Evolutionary conservation across 257 asterid species (phyloP).

Genomic region (Salvia miltiorrhiza): DNA sequence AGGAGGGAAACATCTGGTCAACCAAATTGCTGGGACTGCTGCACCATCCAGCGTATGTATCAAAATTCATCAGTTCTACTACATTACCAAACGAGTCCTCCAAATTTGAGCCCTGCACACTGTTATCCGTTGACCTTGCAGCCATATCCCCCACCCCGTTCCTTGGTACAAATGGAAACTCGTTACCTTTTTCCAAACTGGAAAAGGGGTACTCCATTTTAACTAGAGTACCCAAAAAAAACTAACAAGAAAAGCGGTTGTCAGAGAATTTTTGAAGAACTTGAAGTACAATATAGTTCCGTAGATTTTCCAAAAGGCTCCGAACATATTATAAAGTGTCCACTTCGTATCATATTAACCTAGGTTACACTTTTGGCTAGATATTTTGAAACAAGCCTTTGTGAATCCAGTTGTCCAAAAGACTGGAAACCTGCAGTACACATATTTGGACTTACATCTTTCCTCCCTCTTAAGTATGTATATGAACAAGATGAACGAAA

Average conservation of each 20-base stretch:
- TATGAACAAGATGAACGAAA: neutral
- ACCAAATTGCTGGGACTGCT: slow-evolving; percentile 43
- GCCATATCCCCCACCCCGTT: slow-evolving; percentile 37
- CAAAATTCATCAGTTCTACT: slow-evolving; percentile 57
- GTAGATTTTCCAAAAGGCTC: neutral
- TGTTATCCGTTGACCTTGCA: slow-evolving; percentile 30
- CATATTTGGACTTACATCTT: slow-evolving; percentile 15
- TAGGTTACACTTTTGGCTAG: slow-evolving; percentile 3
- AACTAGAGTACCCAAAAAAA: neutral
- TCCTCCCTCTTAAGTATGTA: slow-evolving; percentile 15
- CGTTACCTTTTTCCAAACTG: slow-evolving; percentile 29
- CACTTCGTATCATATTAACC: slow-evolving; percentile 15
- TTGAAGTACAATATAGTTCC: slow-evolving; percentile 10
- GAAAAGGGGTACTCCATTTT: slow-evolving; percentile 46
- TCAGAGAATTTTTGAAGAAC: slow-evolving; percentile 15
- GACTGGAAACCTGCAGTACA: slow-evolving; percentile 22
- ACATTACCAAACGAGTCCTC: slow-evolving; percentile 44
- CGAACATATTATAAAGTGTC: slow-evolving; percentile 1
- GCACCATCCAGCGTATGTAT: slow-evolving; percentile 64
- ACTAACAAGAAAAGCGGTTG: neutral
- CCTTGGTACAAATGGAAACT: slow-evolving; percentile 36
- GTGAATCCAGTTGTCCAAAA: neutral
- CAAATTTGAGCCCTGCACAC: slow-evolving; percentile 28
- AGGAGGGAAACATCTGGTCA: slow-evolving; percentile 60
- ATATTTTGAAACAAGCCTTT: neutral